Evolutionary conservation across 73 alveolate species (phyloP), one percentile per base, ranked within the genome.

Genomic region (Symbiodinium pilosum): DNA sequence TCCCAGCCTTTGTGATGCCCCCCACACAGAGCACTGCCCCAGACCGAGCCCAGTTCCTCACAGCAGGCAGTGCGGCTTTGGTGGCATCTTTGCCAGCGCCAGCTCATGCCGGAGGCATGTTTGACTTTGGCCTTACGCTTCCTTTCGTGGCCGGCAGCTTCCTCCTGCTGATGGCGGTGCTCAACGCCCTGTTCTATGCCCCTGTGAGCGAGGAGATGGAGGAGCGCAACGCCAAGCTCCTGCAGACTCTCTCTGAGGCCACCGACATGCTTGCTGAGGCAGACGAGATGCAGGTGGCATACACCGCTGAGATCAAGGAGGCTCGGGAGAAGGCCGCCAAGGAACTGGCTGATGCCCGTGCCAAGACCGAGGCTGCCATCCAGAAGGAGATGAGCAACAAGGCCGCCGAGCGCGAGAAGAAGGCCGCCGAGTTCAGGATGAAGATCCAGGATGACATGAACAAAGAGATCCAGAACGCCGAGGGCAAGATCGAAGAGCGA

Each of bases 41-140:
- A 36, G 77, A 32, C 77, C 21, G 77, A 36, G 77, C 21, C 77
- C 77, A 64, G 32, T 1, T 64, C 38, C 77, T 64, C 36, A 18
- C 36, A 26, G 83, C 83, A 26, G 98, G 85, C n/a, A 68, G 84
- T 2, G 98, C 93, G 6, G 36, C 52, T 51, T 59, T 93, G 98
- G 59, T 93, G 84, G 98, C 98, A 44, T 36, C 83, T 44, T 16
- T 93, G 68, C 98, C 98, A 0, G 84, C 92, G 1, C 98, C 98
- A 3, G 98, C 98, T 86, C 83, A 93, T 26, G 98, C 98, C 26
- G 98, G 98, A 38, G 98, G 98, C 92, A 93, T 93, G 98, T 92
- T 92, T 47, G 98, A 92, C 92, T 92, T 92, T 68, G 98, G 98
- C 84, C 92, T 92, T 40, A 92, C 98, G 34, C 43, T 92, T 87